phyloP scores from a whole-genome alignment of 805 yeast genomes.

The Candida peoriensis region DNA sequence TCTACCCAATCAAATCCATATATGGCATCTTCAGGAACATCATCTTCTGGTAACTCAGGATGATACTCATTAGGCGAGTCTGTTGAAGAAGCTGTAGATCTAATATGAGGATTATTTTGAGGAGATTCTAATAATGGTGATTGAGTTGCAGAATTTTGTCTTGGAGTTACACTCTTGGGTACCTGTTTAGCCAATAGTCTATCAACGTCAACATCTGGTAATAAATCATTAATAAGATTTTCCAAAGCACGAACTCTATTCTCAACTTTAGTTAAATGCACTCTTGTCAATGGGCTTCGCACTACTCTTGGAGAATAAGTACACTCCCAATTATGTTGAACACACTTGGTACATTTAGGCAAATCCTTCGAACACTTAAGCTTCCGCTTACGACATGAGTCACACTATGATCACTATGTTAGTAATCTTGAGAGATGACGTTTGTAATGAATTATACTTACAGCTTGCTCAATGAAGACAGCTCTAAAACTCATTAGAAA shows the following conservation, averaged over 20 bases:
- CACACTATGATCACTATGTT: conserved; percentile 41
- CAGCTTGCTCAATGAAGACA: conserved; percentile 26
- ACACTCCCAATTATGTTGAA: conserved; percentile 68
- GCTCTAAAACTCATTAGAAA: conserved; percentile 14
- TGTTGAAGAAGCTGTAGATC: neutral
- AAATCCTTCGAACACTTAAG: conserved; percentile 73
- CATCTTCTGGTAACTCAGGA: conserved; percentile 28
- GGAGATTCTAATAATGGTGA: conserved; percentile 10
- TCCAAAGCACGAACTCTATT: conserved; percentile 45
- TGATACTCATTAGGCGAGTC: conserved; percentile 14
- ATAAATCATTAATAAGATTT: conserved; percentile 33
- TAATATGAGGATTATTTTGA: neutral
- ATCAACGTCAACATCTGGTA: conserved; percentile 46
- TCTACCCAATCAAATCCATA: conserved; percentile 60
- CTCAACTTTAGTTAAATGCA: conserved; percentile 74
- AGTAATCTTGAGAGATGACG: conserved; percentile 1
- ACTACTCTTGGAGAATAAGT: conserved; percentile 72
- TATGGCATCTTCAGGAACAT: conserved; percentile 39
- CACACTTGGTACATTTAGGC: conserved; percentile 75
- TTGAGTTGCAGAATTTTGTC: neutral
- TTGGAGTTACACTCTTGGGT: conserved; percentile 7
- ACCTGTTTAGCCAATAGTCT: conserved; percentile 23
- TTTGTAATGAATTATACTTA: conserved; percentile 9
- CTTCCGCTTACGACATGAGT: conserved; percentile 76
- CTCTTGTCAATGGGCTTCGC: conserved; percentile 78